A percentile compares a stretch with the other conserved stretches of the same genome.
Conservation (phyloP, 2,329 filamentous ascomycete genomes). For the Nigrograna mackinnonii region DNA sequence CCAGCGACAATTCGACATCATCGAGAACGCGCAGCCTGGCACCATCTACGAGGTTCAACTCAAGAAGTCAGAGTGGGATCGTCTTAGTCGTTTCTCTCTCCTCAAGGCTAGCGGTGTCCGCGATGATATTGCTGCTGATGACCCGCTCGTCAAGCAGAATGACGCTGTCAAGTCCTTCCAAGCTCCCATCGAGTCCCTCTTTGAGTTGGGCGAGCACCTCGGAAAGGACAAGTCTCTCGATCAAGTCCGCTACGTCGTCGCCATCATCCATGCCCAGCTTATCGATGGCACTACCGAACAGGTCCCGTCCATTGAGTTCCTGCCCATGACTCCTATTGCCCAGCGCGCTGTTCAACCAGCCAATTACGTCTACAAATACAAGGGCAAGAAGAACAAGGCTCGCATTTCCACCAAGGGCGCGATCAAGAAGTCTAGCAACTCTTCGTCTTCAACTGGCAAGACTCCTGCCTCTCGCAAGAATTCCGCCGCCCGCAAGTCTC, state of each 20-base stretch:
- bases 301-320: constrained; percentile 16
- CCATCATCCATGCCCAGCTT: background rate
- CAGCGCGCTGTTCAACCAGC: background rate
- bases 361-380: background rate
- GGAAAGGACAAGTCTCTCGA: no score
- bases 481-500: no score
- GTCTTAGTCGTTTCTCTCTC: constrained; percentile 31
- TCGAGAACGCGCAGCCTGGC: constrained; percentile 31
- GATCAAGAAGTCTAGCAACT: constrained; percentile 8
- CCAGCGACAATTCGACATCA: constrained; percentile 33
- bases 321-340: no score
- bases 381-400: background rate
- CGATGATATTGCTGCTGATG: constrained; percentile 10
- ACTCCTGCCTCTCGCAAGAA: background rate
- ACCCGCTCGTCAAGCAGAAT: constrained; percentile 10
- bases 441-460: background rate
- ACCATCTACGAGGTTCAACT: constrained; percentile 34
- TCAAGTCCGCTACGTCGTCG: background rate
- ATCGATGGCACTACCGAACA: constrained; percentile 15
- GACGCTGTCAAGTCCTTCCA: constrained; percentile 26
- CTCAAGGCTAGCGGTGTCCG: constrained; percentile 20
- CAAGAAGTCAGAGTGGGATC: constrained; percentile 39
- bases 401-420: constrained; percentile 9
- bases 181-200: constrained; percentile 37
- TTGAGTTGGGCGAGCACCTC: constrained; percentile 26